These are phyloP conservation scores for Martiniozyma asiatica DNA, from an alignment of 1,139 yeast genomes.

Conservation along the genomic window DNA sequence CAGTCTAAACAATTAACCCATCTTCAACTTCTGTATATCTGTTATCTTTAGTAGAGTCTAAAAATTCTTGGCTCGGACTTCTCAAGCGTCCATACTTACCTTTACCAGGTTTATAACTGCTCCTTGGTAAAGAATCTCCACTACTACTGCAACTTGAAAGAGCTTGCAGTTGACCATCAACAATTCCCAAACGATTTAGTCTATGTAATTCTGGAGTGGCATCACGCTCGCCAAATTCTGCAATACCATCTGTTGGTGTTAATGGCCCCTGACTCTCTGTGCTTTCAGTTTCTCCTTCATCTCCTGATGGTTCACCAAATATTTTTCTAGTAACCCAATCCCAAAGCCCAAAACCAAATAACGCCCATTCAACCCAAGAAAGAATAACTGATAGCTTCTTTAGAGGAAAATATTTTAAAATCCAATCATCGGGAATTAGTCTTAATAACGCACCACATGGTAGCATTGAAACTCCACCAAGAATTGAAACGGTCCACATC, in stretches of 20 bases:
- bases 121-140: too few species aligned
- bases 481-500: constrained; percentile 82
- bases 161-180: too few species aligned
- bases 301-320: constrained; percentile 4
- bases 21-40: too few species aligned
- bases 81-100: neutral
- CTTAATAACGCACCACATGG: constrained; percentile 73
- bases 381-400: constrained; percentile 40
- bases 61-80: constrained; percentile 10
- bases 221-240: too few species aligned
- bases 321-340: constrained; percentile 27
- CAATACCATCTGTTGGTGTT: too few species aligned
- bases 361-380: constrained; percentile 31
- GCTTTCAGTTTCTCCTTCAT: constrained; percentile 2
- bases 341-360: constrained; percentile 23
- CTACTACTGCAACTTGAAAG: too few species aligned
- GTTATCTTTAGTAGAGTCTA: too few species aligned
- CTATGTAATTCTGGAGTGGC: too few species aligned
- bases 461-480: constrained; percentile 72
- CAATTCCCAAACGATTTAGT: too few species aligned
- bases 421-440: constrained; percentile 75
- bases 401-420: constrained; percentile 56
- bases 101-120: too few species aligned
- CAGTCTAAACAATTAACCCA: too few species aligned
- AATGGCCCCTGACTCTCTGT: neutral